Conservation (phyloP, 108 stramenopile genomes). For the Cyclostephanos tholiformis region DNA sequence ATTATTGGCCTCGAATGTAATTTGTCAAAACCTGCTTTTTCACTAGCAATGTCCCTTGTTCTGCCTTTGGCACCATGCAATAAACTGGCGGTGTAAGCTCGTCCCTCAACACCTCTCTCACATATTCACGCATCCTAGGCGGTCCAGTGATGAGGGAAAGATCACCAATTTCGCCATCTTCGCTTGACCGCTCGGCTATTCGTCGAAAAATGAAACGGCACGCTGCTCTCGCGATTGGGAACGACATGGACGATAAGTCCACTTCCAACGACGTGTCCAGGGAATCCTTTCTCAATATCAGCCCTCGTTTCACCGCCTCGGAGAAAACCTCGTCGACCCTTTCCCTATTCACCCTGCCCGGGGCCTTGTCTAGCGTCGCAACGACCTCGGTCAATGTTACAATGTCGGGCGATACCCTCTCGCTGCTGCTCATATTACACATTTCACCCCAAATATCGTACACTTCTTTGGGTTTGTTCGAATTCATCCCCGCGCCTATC, state of each 20-base stretch:
- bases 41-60: slow-evolving; percentile 57
- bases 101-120: slow-evolving; percentile 54
- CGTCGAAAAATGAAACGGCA: slow-evolving; percentile 60
- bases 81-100: slow-evolving; percentile 60
- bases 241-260: slow-evolving; percentile 71
- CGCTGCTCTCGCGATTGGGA: slow-evolving; percentile 77
- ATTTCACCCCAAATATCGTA: slow-evolving; percentile 75
- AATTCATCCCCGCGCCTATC: slow-evolving; percentile 70
- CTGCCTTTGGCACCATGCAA: slow-evolving; percentile 49
- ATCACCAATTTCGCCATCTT: slow-evolving; percentile 46
- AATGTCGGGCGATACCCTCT: slow-evolving; percentile 66
- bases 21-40: slow-evolving; percentile 37
- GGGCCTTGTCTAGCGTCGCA: slow-evolving; percentile 59
- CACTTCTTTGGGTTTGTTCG: slow-evolving; percentile 53
- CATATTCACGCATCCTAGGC: slow-evolving; percentile 57
- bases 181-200: slow-evolving; percentile 16
- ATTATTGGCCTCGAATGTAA: slow-evolving; percentile 36
- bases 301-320: slow-evolving; percentile 67
- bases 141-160: slow-evolving; percentile 76
- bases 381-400: slow-evolving; percentile 81
- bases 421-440: slow-evolving; percentile 43
- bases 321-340: slow-evolving; percentile 66
- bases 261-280: slow-evolving; percentile 70
- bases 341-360: slow-evolving; percentile 31
- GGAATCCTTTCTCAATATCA: slow-evolving; percentile 55